phyloP scores from a whole-genome alignment of 1,139 yeast genomes.

The Pichia sp. region DNA sequence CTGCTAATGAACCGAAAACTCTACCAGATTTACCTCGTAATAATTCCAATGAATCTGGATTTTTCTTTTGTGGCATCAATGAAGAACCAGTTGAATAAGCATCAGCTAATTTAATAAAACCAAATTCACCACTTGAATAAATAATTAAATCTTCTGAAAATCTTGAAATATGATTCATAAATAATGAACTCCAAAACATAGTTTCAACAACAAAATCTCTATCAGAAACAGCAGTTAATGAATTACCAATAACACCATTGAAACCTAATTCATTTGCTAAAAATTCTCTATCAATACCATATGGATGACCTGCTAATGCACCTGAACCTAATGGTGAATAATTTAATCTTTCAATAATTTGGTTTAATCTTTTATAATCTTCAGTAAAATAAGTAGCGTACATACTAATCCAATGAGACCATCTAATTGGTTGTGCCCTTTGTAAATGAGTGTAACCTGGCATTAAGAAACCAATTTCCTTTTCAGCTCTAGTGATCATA shows the following conservation, averaged over 20 bases:
- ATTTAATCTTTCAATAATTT: slow-evolving; percentile 77
- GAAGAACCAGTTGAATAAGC: slow-evolving; percentile 98
- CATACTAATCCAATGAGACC: slow-evolving; percentile 96
- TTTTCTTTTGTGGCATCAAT: slow-evolving; percentile 98
- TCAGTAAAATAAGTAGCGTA: slow-evolving; percentile 92
- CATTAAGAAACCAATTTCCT: slow-evolving; percentile 87
- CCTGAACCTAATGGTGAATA: slow-evolving; percentile 93
- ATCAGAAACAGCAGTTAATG: slow-evolving; percentile 91
- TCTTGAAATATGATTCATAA: slow-evolving; percentile 92
- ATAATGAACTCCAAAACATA: slow-evolving; percentile 94
- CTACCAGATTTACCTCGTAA: slow-evolving; percentile 97
- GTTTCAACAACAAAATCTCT: slow-evolving; percentile 96
- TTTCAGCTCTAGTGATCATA: slow-evolving; percentile 67
- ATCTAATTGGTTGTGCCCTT: slow-evolving; percentile 97
- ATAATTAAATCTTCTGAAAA: slow-evolving; percentile 92
- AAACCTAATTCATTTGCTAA: slow-evolving; percentile 77
- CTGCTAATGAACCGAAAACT: slow-evolving; percentile 90
- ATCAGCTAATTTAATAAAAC: slow-evolving; percentile 86
- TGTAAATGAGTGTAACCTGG: slow-evolving; percentile 99
- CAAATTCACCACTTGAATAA: slow-evolving; percentile 96
- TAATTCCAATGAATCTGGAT: slow-evolving; percentile 92
- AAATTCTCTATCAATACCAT: slow-evolving; percentile 91
- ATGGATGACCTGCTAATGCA: slow-evolving; percentile 98
- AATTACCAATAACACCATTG: slow-evolving; percentile 83
- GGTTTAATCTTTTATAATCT: slow-evolving; percentile 78